Evolutionary conservation across 495 filamentous ascomycete genomes (phyloP), one percentile per base, ranked within the genome.

Genomic region (Penicillium waksmanii): DNA sequence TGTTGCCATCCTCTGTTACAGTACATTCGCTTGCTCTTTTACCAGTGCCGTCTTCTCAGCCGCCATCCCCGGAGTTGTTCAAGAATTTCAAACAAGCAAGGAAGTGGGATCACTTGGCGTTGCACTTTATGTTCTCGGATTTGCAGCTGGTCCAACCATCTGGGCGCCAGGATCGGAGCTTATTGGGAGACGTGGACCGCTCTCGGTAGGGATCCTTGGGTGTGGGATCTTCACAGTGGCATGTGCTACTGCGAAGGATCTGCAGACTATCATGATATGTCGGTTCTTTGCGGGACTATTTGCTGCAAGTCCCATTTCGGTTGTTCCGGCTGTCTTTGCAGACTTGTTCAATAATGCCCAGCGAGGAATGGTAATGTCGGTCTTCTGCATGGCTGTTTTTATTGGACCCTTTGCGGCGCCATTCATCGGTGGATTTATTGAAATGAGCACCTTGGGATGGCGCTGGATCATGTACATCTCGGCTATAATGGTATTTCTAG

Each of bases 131-230:
- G 73, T 88, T 0, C 63, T 87, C n/a, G 83, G 78, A 0, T 77
- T 78, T 48, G 72, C 73, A 2, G 53, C 79, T 0, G 85, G 84
- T 17, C 82, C 85, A 12, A 67, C 80, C 0, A 55, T 86, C 9
- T 88, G 79, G 76, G 84, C 79, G 0, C 93, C 93, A 0, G 70
- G 89, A 4, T 91, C 87, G 11, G 93, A 97, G 65, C 72, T 86
- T 1, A 85, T 82, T 60, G 86, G 86, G 0, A 78, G 85, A 7
- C 52, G 89, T 11, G 70, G 64, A 18, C 86, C 87, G 1, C 86
- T 84, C 69, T 88, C 89, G 55, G 60, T 88, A 13, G 80, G 46
- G 3, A 82, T 2, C 79, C 76, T 3, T 48, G 46, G 46, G 8
- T 48, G 46, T 27, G 46, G 46, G 11, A 77, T 83, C 38, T 89